Conservation (phyloP, 2,329 filamentous ascomycete species). For the Sporothrix phasma region DNA sequence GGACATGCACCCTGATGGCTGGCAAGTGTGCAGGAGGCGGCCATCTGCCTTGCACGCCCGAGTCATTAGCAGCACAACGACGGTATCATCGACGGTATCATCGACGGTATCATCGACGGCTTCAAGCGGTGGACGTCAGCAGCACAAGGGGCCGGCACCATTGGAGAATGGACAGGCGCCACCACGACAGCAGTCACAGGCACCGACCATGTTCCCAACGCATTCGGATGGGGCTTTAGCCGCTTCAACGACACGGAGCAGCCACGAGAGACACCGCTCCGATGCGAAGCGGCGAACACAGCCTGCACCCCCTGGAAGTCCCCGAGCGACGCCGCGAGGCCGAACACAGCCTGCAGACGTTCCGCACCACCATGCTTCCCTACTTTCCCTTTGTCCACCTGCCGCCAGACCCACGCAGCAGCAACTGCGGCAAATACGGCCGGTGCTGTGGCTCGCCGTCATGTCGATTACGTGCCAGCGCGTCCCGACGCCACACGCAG, state of each 20-base stretch:
- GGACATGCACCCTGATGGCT: not conserved
- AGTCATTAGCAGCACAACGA: too few relatives aligned
- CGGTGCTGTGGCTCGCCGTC: constrained; percentile 42
- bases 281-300: not conserved
- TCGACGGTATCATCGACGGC: constrained; percentile 6
- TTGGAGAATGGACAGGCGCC: not conserved
- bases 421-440: constrained; percentile 31
- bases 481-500: constrained; percentile 31
- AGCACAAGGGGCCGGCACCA: not conserved
- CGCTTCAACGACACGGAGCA: not conserved
- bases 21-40: not conserved
- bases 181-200: not conserved
- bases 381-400: constrained; percentile 38
- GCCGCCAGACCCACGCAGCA: constrained; percentile 26
- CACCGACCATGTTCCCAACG: not conserved
- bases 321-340: constrained; percentile 28
- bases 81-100: not conserved
- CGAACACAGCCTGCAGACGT: constrained; percentile 31
- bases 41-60: constrained; percentile 14
- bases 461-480: constrained; percentile 36
- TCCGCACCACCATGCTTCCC: constrained; percentile 30
- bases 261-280: not conserved
- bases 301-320: constrained; percentile 2
- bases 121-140: not conserved
- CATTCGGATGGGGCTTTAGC: not conserved